These are phyloP conservation scores for Globisporangium lucens DNA, from an alignment of 352 stramenopile genomes.

Conservation along the genomic window DNA sequence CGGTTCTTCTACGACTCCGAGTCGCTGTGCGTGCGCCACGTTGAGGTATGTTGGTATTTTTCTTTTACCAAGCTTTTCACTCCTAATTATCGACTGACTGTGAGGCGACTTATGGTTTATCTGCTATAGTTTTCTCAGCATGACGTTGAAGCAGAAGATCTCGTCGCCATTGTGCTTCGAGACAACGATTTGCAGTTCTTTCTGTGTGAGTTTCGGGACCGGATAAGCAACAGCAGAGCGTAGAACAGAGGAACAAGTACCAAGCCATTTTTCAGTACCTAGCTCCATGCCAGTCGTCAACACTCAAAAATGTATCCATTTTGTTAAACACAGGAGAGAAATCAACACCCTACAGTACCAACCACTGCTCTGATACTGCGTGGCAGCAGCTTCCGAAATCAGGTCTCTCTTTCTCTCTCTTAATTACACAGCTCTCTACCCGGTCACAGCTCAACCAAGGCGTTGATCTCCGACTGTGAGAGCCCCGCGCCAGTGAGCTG, in stretches of 20 bases:
- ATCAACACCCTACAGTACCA: not conserved
- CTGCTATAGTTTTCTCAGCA: conserved; percentile 23
- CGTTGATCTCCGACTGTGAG: conserved; percentile 35
- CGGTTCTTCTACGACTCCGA: conserved; percentile 60
- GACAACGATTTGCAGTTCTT: conserved; percentile 61
- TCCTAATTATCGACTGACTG: no score
- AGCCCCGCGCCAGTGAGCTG: conserved; percentile 51
- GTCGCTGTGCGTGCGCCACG: conserved; percentile 45
- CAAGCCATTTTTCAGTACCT: not conserved
- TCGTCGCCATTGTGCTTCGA: conserved; percentile 51
- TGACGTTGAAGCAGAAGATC: conserved; percentile 34
- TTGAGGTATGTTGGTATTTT: conserved; percentile 37
- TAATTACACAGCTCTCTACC: not conserved
- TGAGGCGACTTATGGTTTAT: not conserved
- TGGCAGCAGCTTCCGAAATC: not conserved
- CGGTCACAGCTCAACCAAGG: conserved; percentile 8
- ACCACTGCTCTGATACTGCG: not conserved
- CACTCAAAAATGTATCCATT: not conserved
- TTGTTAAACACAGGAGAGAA: conserved; percentile 1
- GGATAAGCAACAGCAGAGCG: conserved; percentile 23
- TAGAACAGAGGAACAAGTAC: not conserved
- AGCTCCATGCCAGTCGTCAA: not conserved
- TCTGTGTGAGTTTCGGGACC: conserved; percentile 57
- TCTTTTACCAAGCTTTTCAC: not conserved
- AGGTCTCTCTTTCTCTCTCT: not conserved